Base-by-base conservation (phyloP, 2,329 filamentous ascomycete genomes). In the Dendrostoma leiphaemia region DNA sequence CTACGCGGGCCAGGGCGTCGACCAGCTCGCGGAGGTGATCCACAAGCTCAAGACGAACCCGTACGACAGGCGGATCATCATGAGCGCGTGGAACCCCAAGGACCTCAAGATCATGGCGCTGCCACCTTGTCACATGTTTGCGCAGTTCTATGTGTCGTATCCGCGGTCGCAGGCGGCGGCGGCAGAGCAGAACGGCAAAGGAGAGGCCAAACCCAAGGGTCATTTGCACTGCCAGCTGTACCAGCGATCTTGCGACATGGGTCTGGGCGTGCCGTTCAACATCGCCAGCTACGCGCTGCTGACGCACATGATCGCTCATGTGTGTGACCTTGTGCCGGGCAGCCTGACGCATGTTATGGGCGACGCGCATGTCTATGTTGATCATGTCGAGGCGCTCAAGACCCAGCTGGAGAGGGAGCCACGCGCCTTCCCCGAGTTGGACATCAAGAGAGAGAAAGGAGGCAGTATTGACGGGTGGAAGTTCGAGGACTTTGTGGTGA, bases 121-220 rank as follows among this genome's bases (percentile, higher is more conserved):
- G 28, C 92, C 93, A 59, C 93, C 93, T 1, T 97, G 92, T 68
- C 93, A 97, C 73, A 96, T 97, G 90, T 96, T 97, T 75, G 92
- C 92, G 5, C 93, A 97, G 67, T 97, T 97, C 66, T 96, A 95
- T 68, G 91, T 96, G 17, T 89, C 86, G 0, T 95, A 85, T 68
- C 89, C 88, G 10, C 56, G 69, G n/a, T 67, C 69, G 6, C 45
- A 24, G 9, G 47, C 41, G 13, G 24, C 34, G 26, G 21, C 19
- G 29, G 29, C 50, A 51, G 12, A 53, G 56, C 24, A 26, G 29
- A 57, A 37, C 54, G 49, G 59, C 56, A 64, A 21, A 63, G 58
- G 63, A 56, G 58, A 61, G 28, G 43, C 60, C 7, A 67, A 77
- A 60, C 67, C 69, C 9, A 82, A 82, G 65, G 92, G 91, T 3